These are phyloP conservation scores for Tolypocladium inflatum DNA, from an alignment of 2,329 filamentous ascomycete species.

Conservation along the genomic window DNA sequence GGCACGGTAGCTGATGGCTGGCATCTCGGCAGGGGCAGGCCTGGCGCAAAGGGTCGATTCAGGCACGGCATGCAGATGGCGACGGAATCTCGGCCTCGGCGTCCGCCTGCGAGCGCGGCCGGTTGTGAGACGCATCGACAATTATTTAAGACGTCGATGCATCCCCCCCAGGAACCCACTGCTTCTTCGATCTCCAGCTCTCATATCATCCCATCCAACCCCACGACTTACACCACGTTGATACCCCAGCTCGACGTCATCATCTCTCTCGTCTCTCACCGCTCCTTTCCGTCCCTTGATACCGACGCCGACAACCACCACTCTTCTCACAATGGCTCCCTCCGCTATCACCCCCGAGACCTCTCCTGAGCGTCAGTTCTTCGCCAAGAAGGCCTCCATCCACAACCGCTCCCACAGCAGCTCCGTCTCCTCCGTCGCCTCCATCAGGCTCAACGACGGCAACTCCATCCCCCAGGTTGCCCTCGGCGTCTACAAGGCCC, in stretches of 20 bases:
- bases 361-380: conserved; percentile 20
- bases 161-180: conserved; percentile 3
- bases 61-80: not conserved
- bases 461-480: conserved; percentile 52
- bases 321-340: conserved; percentile 21
- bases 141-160: conserved; percentile 10
- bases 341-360: conserved; percentile 23
- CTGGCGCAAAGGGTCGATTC: not conserved
- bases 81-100: not conserved
- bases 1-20: not conserved
- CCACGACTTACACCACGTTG: not conserved
- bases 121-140: not conserved
- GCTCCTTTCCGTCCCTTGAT: not conserved
- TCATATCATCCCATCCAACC: conserved; percentile 1
- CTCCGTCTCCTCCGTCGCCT: conserved; percentile 14
- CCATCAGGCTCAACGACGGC: conserved; percentile 62
- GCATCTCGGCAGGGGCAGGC: not conserved
- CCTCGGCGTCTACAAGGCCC: conserved; percentile 36
- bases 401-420: conserved; percentile 14
- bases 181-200: conserved; percentile 1
- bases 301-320: conserved; percentile 2
- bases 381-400: conserved; percentile 16
- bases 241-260: not conserved
- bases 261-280: not conserved
- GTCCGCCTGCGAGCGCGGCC: not conserved